Conservation (phyloP, 1,284 basidiomycete species). For the Marasmius oreades region DNA sequence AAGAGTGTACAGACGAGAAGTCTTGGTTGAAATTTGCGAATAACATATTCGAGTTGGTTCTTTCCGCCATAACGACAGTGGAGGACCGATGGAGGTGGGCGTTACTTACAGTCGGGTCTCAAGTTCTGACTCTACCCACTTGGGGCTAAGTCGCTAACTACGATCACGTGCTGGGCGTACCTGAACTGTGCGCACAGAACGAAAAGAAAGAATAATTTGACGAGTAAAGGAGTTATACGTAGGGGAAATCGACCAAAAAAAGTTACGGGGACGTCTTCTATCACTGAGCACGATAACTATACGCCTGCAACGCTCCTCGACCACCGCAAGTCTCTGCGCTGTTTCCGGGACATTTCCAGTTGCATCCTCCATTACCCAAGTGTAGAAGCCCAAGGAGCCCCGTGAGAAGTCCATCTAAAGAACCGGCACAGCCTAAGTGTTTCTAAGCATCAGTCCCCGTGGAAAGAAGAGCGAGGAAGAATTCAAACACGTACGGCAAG, state of each 20-base stretch:
- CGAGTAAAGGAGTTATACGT: too few relatives aligned
- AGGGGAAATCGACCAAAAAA: too few relatives aligned
- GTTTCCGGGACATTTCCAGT: not conserved
- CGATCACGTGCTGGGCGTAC: too few relatives aligned
- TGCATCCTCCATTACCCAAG: not conserved
- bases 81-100: too few relatives aligned
- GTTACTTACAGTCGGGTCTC: too few relatives aligned
- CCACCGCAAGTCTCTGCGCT: not conserved
- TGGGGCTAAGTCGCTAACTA: too few relatives aligned
- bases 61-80: slow-evolving; percentile 10
- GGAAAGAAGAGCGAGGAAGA: not conserved
- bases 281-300: too few relatives aligned
- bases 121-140: too few relatives aligned
- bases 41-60: slow-evolving; percentile 48
- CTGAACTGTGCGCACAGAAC: too few relatives aligned
- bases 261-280: too few relatives aligned
- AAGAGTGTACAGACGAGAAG: slow-evolving; percentile 60
- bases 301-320: not conserved
- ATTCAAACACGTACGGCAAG: not conserved
- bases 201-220: too few relatives aligned
- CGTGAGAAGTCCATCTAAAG: not conserved
- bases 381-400: not conserved
- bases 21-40: slow-evolving; percentile 90
- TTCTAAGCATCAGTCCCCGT: not conserved
- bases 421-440: not conserved